Conservation (phyloP, 2,329 filamentous ascomycete genomes). For the Fusarium camptoceras region DNA sequence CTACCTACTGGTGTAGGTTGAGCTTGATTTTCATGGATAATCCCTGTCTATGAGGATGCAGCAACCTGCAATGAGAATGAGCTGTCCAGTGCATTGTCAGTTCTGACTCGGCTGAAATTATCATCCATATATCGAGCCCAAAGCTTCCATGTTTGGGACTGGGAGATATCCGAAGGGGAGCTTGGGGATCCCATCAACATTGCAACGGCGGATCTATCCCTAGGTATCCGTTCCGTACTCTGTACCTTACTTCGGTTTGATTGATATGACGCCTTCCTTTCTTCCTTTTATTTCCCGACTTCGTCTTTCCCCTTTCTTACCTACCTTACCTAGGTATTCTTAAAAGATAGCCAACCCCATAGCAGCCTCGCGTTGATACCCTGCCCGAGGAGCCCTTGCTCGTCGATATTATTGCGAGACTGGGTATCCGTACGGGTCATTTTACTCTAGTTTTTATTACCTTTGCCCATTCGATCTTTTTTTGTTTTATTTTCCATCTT, state of each 20-base stretch:
- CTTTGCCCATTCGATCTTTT: conserved; percentile 17
- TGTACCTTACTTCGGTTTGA: not conserved
- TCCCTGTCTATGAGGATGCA: conserved; percentile 32
- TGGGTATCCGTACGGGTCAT: conserved; percentile 11
- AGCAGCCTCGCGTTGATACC: conserved; percentile 35
- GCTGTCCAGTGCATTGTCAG: conserved; percentile 31
- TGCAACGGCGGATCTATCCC: conserved; percentile 30
- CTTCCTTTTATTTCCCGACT: conserved; percentile 9
- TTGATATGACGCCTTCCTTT: conserved; percentile 13
- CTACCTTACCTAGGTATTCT: too few relatives aligned
- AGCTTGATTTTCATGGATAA: conserved; percentile 25
- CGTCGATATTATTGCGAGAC: conserved; percentile 38
- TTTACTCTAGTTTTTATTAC: conserved; percentile 11
- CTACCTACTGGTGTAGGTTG: not conserved
- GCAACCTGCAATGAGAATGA: conserved; percentile 22
- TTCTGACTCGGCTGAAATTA: conserved; percentile 39
- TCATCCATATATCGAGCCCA: conserved; percentile 31
- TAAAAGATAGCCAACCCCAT: not conserved
- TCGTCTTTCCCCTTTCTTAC: conserved; percentile 20
- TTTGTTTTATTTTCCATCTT: not conserved
- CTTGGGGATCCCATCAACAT: conserved; percentile 29
- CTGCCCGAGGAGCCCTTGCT: conserved; percentile 25
- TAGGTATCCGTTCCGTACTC: conserved; percentile 12
- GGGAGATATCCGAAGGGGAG: conserved; percentile 22
- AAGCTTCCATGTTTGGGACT: conserved; percentile 10